phyloP scores from a whole-genome alignment of 371 early-diverging fungal genomes.

The Mucor velutinosus region DNA sequence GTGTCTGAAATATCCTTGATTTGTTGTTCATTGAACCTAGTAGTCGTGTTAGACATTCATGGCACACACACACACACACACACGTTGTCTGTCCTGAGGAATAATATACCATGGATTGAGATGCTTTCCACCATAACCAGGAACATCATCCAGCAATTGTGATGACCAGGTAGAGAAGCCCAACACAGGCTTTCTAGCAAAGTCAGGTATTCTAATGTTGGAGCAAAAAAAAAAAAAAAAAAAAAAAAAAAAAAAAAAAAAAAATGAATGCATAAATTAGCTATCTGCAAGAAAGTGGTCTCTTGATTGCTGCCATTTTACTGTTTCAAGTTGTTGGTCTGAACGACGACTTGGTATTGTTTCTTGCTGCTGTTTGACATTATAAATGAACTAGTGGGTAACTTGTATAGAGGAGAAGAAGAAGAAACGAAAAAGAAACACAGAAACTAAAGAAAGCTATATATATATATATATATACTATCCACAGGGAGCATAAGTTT shows the following conservation, averaged over 20 bases:
- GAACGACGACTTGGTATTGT: not conserved
- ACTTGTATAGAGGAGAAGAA: too few species aligned
- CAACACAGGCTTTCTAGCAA: conserved; percentile 39
- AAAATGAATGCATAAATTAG: not conserved
- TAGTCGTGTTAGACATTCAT: not conserved
- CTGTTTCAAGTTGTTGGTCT: not conserved
- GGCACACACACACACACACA: not conserved
- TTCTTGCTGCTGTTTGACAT: not conserved
- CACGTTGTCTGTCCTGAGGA: too few species aligned
- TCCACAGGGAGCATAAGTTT: too few species aligned
- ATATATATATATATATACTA: too few species aligned
- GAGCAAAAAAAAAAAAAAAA: too few species aligned
- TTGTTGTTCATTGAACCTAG: conserved; percentile 40
- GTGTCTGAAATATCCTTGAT: conserved; percentile 34
- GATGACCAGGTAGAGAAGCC: conserved; percentile 55
- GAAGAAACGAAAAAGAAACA: not conserved
- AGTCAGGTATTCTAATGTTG: conserved; percentile 23
- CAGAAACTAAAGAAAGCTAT: not conserved
- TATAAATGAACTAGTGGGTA: too few species aligned
- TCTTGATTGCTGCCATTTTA: not conserved
- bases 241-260: too few species aligned
- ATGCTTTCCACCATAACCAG: conserved; percentile 47
- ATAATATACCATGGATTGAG: conserved; percentile 16
- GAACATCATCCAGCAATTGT: conserved; percentile 43
- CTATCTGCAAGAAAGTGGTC: not conserved